Evolutionary conservation across 202 grass and related monocot genomes (phyloP).

Genomic region (Zoysia matrella): DNA sequence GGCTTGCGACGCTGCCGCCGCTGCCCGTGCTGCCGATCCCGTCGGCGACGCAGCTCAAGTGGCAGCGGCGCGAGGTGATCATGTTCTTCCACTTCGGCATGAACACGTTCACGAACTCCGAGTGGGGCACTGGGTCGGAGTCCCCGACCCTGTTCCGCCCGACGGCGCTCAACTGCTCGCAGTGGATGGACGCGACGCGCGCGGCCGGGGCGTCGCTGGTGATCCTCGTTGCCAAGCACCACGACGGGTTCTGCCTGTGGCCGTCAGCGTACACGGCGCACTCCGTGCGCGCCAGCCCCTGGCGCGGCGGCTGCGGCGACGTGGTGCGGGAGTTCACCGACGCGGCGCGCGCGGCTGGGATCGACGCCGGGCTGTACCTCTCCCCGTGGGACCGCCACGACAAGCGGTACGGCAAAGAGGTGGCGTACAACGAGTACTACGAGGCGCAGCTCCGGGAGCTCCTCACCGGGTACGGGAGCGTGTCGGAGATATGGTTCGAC

Average conservation of each 20-base stretch:
- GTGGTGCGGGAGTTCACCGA: conserved; percentile 63
- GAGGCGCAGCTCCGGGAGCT: conserved; percentile 81
- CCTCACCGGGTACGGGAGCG: conserved; percentile 79
- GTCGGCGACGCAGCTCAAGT: conserved; percentile 70
- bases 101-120: conserved; percentile 96
- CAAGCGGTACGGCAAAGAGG: conserved; percentile 65
- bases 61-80: conserved; percentile 89
- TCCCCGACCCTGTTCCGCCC: conserved; percentile 58
- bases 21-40: conserved; percentile 70
- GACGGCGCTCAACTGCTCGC: conserved; percentile 50
- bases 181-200: conserved; percentile 77
- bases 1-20: conserved; percentile 46
- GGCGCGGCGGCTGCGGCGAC: conserved; percentile 67
- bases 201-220: conserved; percentile 64
- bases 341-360: conserved; percentile 38
- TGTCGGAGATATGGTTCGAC: conserved; percentile 98
- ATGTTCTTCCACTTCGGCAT: conserved; percentile 99
- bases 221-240: conserved; percentile 94
- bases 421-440: conserved; percentile 93
- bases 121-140: conserved; percentile 80
- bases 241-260: conserved; percentile 98
- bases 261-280: conserved; percentile 77
- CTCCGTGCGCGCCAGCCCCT: conserved; percentile 69
- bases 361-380: conserved; percentile 83
- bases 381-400: conserved; percentile 98